phyloP scores from a whole-genome alignment of 306 rosid genomes.

The Hylodesmum podocarpum region DNA sequence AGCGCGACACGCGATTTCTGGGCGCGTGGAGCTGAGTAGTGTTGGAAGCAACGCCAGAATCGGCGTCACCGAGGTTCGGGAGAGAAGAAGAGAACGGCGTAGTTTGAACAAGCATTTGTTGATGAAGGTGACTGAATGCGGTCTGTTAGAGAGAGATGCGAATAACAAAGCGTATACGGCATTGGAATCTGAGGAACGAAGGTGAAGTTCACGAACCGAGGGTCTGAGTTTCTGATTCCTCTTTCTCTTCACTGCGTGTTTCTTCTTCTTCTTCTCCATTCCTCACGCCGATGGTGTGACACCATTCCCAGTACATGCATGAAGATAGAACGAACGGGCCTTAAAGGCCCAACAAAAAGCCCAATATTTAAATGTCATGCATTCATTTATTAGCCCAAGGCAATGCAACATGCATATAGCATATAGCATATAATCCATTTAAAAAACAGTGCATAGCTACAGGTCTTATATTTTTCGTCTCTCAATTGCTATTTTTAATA shows the following conservation, averaged over 20 bases:
- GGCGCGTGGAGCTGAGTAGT: slow-evolving; percentile 42
- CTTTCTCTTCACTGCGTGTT: slow-evolving; percentile 34
- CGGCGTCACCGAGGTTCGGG: slow-evolving; percentile 30
- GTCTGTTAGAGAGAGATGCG: slow-evolving; percentile 47
- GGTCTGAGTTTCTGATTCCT: slow-evolving; percentile 30
- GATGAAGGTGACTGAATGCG: slow-evolving; percentile 41
- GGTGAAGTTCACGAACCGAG: not conserved
- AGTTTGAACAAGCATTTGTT: slow-evolving; percentile 52
- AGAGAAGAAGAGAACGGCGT: slow-evolving; percentile 40
- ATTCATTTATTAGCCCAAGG: too few species aligned
- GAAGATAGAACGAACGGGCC: not conserved
- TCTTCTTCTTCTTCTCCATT: slow-evolving; percentile 27
- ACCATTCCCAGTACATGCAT: not conserved
- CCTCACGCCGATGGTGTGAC: too few species aligned
- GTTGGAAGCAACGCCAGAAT: slow-evolving; percentile 64
- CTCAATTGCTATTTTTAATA: too few species aligned
- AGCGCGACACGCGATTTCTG: slow-evolving; percentile 35
- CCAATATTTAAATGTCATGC: not conserved
- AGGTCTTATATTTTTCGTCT: too few species aligned
- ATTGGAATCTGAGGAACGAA: slow-evolving; percentile 26
- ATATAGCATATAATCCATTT: too few species aligned
- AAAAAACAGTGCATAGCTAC: too few species aligned
- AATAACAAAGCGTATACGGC: slow-evolving; percentile 47
- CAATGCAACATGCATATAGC: too few species aligned
- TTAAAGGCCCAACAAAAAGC: not conserved